These are phyloP conservation scores for Pinus tabuliformis DNA, from an alignment of 75 land plant genomes.

Conservation along the genomic window DNA sequence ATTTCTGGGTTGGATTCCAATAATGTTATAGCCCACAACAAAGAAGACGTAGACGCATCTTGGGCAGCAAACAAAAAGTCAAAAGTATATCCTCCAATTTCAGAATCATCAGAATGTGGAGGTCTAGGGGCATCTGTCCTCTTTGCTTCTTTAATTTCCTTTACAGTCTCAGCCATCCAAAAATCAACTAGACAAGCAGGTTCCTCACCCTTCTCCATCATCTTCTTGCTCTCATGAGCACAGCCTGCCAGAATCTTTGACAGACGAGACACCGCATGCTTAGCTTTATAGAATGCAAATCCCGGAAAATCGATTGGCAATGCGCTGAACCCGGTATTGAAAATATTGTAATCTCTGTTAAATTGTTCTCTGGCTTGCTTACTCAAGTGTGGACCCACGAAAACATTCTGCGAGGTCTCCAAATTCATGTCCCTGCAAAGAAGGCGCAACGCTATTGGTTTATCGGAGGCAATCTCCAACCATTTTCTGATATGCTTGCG, in stretches of 20 bases:
- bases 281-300: constrained; percentile 71
- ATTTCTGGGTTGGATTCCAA: too few relatives aligned
- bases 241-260: constrained; percentile 57
- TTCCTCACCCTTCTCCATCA: constrained; percentile 42
- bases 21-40: constrained; percentile 3
- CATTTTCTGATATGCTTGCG: constrained; percentile 55
- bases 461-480: constrained; percentile 16
- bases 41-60: constrained; percentile 71
- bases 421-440: constrained; percentile 32
- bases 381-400: constrained; percentile 73
- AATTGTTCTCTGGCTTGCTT: constrained; percentile 38
- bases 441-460: constrained; percentile 44
- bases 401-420: too few relatives aligned
- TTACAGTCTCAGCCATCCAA: constrained; percentile 68
- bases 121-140: constrained; percentile 15
- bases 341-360: constrained; percentile 64
- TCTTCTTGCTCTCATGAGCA: constrained; percentile 51
- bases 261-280: constrained; percentile 67
- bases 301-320: constrained; percentile 87
- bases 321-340: constrained; percentile 84
- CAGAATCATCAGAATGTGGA: constrained; percentile 4
- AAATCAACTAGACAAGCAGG: constrained; percentile 56
- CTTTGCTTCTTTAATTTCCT: constrained; percentile 34
- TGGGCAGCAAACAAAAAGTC: constrained; percentile 97
- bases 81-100: constrained; percentile 38